These are phyloP conservation scores for Stellera chamaejasme DNA, from an alignment of 345 rosid genomes.

Conservation along the genomic window DNA sequence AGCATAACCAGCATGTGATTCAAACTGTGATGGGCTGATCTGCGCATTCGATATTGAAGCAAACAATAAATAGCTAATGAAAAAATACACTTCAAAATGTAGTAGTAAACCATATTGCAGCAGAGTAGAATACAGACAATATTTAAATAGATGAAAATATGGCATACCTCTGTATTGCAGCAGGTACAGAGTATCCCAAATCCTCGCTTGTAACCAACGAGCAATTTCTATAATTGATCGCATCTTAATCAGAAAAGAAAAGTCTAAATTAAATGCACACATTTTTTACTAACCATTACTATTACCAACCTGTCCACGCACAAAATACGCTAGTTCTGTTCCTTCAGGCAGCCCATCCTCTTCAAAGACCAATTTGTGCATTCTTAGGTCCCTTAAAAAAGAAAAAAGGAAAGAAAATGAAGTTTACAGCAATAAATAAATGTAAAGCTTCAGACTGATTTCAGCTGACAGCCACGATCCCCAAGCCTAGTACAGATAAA, in stretches of 20 bases:
- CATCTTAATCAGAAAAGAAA: constrained; percentile 16
- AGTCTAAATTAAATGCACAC: constrained; percentile 3
- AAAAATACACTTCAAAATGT: constrained; percentile 1
- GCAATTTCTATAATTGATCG: constrained; percentile 54
- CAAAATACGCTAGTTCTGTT: constrained; percentile 78
- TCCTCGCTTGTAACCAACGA: constrained; percentile 78
- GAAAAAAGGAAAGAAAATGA: constrained; percentile 8
- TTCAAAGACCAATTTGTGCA: constrained; percentile 87
- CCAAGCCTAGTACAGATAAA: constrained; percentile 1
- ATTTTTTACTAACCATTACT: neutral
- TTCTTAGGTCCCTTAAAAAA: constrained; percentile 62
- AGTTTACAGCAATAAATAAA: constrained; percentile 1
- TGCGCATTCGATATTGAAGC: constrained; percentile 27
- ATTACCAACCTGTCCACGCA: constrained; percentile 62
- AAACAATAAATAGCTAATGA: constrained; percentile 11
- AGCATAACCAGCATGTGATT: constrained; percentile 98
- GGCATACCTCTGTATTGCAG: constrained; percentile 66
- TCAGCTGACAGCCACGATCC: constrained; percentile 4
- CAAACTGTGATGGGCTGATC: constrained; percentile 90
- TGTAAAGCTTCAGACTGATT: neutral
- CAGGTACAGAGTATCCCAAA: constrained; percentile 78
- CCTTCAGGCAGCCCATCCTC: constrained; percentile 82
- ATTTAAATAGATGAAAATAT: neutral
- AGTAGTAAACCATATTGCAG: neutral
- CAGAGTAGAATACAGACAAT: constrained; percentile 10